Percentiles rank a stretch among this genome's conserved stretches.
phyloP scores from a whole-genome alignment of 1,284 basidiomycete genomes.

The Ceratobasidium sp. region DNA sequence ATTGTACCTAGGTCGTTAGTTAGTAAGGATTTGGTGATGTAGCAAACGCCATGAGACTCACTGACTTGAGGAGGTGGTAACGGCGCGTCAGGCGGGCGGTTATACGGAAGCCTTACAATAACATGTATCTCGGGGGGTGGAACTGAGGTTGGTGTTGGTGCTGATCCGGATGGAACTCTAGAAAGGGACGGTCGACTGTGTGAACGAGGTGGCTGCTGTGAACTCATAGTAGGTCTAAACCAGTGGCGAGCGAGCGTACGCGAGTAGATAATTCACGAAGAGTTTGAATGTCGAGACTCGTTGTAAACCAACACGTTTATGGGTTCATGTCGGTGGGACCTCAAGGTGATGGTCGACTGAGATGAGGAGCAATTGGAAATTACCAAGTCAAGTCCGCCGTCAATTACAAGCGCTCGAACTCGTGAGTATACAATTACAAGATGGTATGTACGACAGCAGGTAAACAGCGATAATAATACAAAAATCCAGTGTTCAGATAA shows the following conservation, averaged over 20 bases:
- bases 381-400: constrained; percentile 5
- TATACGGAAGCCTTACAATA: constrained; percentile 74
- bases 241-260: too few species aligned
- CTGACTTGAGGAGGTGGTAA: constrained; percentile 70
- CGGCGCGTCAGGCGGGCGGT: constrained; percentile 66
- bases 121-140: constrained; percentile 60
- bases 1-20: constrained; percentile 62
- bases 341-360: constrained; percentile 2
- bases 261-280: too few species aligned
- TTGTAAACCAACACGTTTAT: too few species aligned
- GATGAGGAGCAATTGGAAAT: not conserved
- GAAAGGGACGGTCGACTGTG: constrained; percentile 14
- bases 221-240: constrained; percentile 37
- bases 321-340: too few species aligned
- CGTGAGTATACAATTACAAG: constrained; percentile 34
- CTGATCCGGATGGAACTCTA: not conserved
- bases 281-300: too few species aligned
- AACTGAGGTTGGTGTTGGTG: too few species aligned
- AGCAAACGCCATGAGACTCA: constrained; percentile 41
- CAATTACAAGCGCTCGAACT: not conserved
- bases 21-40: constrained; percentile 20
- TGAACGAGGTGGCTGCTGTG: constrained; percentile 20
- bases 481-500: constrained; percentile 63
- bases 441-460: constrained; percentile 13
- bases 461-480: constrained; percentile 33